Base-by-base conservation (phyloP, 2,329 filamentous ascomycete species). In the Talaromyces sp. region DNA sequence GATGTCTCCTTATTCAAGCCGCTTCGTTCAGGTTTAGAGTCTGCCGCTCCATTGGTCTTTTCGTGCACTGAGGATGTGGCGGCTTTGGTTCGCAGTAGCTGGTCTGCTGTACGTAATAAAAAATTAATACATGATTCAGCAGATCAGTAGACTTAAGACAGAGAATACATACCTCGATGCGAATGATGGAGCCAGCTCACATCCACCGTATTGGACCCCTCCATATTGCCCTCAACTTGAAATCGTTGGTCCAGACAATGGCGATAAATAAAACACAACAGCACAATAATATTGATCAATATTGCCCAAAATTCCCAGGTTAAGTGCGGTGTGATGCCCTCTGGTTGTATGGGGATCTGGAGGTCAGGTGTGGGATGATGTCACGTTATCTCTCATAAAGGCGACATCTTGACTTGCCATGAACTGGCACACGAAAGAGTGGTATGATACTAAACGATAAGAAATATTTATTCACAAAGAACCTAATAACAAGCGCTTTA, bases 161-260 rank as follows among this genome's bases (percentile, higher is more conserved):
- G 33, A 22, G 45, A 24, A 16, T 41, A 79, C 85, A 79, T 84
- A 91, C 92, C 92, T 89, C 90, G 93, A 69, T 89, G 87, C 71
- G 89, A 87, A 75, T 91, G 90, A 79, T 95, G 90, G 83, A 96
- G 90, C 92, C 92, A 96, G 79, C 90, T 93, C 74, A 96, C 92
- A 79, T 96, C 92, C 73, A 96, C 86, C 70, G 89, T 89, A 76
- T 92, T 88, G 69, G 91, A 86, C 71, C 90, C 89, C 79, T 94
- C 91, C 91, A 94, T 94, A 67, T 70, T 82, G 59, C 43, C 16
- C 37, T 24, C 13, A 31, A 47, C 39, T 37, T 19, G 35, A 41
- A 22, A 54, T 43, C 16, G 22, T 31, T 43, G n/a, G 22, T 24
- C 11, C 33, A 56, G n/a, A 37, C 14, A 14, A 39, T 8, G n/a